phyloP scores from a whole-genome alignment of 2,329 filamentous ascomycete species.

The Elsinoe batatas region DNA sequence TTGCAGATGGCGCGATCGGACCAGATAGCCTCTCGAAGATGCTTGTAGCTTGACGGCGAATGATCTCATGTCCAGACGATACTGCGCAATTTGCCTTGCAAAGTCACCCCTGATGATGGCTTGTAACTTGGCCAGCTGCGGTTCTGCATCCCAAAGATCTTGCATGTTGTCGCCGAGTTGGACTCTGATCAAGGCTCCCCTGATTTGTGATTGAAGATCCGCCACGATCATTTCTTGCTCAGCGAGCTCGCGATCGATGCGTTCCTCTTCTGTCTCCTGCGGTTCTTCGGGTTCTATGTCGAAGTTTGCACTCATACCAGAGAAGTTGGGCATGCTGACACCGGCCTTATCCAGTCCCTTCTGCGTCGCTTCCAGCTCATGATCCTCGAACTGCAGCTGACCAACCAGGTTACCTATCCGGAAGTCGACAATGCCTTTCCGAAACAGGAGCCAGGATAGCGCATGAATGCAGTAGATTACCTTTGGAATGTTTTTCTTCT shows the following conservation, averaged over 20 bases:
- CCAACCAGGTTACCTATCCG: constrained; percentile 94
- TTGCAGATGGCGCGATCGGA: constrained; percentile 52
- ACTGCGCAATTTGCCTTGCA: constrained; percentile 70
- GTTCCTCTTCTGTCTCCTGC: constrained; percentile 79
- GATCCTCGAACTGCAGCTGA: constrained; percentile 92
- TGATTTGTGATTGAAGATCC: constrained; percentile 78
- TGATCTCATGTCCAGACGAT: constrained; percentile 69
- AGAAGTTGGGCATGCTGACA: constrained; percentile 93
- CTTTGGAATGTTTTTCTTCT: constrained; percentile 99
- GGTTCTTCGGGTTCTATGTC: constrained; percentile 64
- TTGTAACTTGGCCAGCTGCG: constrained; percentile 70
- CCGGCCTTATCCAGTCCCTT: constrained; percentile 94
- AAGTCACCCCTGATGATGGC: constrained; percentile 81
- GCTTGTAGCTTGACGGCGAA: constrained; percentile 78
- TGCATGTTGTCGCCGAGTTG: constrained; percentile 77
- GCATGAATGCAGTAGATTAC: constrained; percentile 99
- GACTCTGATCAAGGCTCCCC: constrained; percentile 70
- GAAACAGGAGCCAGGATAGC: constrained; percentile 90
- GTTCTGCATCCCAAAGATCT: constrained; percentile 75
- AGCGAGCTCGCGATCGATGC: constrained; percentile 68
- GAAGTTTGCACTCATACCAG: constrained; percentile 94
- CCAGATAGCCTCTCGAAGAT: constrained; percentile 63
- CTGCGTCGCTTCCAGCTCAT: constrained; percentile 93
- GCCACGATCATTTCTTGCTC: constrained; percentile 63
- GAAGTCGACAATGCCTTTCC: constrained; percentile 90